Percentiles rank a stretch among this genome's conserved stretches.
Evolutionary conservation across 179 eudicot species (phyloP).

Genomic region (Beta macrorhiza): DNA sequence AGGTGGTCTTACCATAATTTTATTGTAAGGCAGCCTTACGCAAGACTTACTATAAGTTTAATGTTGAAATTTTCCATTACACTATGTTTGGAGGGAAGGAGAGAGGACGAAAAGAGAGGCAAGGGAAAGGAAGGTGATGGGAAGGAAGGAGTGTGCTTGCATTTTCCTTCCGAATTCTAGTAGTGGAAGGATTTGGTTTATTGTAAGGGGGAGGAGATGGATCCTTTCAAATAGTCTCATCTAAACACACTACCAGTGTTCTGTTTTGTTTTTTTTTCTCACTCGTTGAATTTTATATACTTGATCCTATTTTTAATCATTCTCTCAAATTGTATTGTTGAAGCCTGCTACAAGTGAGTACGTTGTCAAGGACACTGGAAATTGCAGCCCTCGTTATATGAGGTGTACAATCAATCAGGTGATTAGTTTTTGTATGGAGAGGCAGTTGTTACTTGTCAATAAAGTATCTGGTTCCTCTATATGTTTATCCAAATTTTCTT

Average conservation of each 20-base stretch:
- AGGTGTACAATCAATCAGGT: constrained; percentile 98
- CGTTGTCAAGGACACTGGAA: constrained; percentile 89
- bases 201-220: too few relatives aligned
- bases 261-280: background rate
- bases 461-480: background rate
- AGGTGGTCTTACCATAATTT: too few relatives aligned
- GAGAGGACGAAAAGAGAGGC: too few relatives aligned
- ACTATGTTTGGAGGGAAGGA: too few relatives aligned
- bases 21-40: too few relatives aligned
- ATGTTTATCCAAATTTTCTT: constrained; percentile 7
- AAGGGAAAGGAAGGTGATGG: too few relatives aligned
- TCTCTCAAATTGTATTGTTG: constrained; percentile 19
- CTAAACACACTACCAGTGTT: too few relatives aligned
- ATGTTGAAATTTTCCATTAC: background rate
- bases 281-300: background rate
- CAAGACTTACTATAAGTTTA: too few relatives aligned
- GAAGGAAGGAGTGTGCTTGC: too few relatives aligned
- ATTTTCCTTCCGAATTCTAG: too few relatives aligned
- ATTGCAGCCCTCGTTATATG: constrained; percentile 95
- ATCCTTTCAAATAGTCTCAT: too few relatives aligned
- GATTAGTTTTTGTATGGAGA: constrained; percentile 12
- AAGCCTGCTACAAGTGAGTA: constrained; percentile 91
- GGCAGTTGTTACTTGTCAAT: background rate
- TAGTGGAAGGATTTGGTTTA: too few relatives aligned
- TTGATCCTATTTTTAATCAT: background rate